Base-by-base conservation (phyloP, 352 stramenopile species). In the Pythium phragmitis region DNA sequence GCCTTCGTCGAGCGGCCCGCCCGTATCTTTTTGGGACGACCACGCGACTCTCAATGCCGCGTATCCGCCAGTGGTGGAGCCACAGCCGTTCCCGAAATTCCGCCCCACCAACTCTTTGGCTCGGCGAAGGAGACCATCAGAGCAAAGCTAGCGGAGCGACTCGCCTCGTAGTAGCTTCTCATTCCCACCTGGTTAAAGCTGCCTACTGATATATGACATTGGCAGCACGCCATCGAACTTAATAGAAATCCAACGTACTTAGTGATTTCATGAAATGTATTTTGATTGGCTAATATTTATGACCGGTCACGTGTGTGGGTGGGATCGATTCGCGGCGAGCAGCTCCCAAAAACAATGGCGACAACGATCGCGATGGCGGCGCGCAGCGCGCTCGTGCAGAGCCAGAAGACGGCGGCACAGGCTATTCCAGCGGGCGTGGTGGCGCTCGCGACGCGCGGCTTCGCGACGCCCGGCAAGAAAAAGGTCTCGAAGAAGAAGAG, bases 401-500 rank as follows among this genome's bases (percentile, higher is more conserved):
- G 39, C 57, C 56, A 50, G 30, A 57, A 50, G 43, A 49, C 47
- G 26, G 57, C 57, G 21, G 55, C 52, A 42, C 66, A 63, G 19
- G 58, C 60, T 36, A 23, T 62, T 30, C 56, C 62, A 7, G 43
- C 60, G 17, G 26, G 23, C 26, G 55, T 68, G 5, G 42, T 53
- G 60, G 55, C 64, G 42, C 56, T 57, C 5, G 55, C 48, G 41
- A 62, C 60, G 55, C 77, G 77, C 13, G 61, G 68, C 36, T 87
- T 87, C 42, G 80, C 77, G 21, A 67, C 57, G 34, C 57, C 57
- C 21, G 36, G 74, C 42, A 90, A 84, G 68, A 75, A 83, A 41
- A 78, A 80, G 67, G 54, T 50, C 49, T 76, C 76, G 43, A 82
- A 85, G 39, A 82, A 85, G 67, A 82, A 80, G 65, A 56, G 68